phyloP scores from a whole-genome alignment of 805 yeast species.

The Scheffersomyces amazonensis region DNA sequence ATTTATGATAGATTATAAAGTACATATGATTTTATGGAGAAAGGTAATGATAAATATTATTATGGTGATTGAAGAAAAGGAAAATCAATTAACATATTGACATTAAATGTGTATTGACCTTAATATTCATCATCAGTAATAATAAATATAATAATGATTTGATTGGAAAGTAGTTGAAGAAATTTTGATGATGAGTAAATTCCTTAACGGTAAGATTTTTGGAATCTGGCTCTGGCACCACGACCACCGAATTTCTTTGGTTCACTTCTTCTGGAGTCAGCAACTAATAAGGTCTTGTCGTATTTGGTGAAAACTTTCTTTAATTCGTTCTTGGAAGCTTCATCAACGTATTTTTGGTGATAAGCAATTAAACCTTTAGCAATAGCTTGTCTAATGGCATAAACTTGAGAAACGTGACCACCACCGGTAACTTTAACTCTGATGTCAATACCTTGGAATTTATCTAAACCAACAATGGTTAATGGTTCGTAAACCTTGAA shows the following conservation, averaged over 20 bases:
- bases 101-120: too few relatives aligned
- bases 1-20: too few relatives aligned
- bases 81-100: too few relatives aligned
- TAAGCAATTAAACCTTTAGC: slow-evolving; percentile 99
- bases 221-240: slow-evolving; percentile 99
- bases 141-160: background rate
- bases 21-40: too few relatives aligned
- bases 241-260: slow-evolving; percentile 99
- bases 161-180: background rate
- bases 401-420: slow-evolving; percentile 99
- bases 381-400: slow-evolving; percentile 99
- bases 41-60: too few relatives aligned
- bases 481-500: slow-evolving; percentile 99
- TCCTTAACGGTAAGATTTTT: slow-evolving; percentile 98
- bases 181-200: background rate
- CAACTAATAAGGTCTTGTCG: slow-evolving; percentile 99
- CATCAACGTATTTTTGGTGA: slow-evolving; percentile 99
- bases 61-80: too few relatives aligned
- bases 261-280: slow-evolving; percentile 99
- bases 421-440: slow-evolving; percentile 99
- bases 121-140: too few relatives aligned
- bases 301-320: slow-evolving; percentile 96
- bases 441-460: slow-evolving; percentile 97
- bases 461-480: slow-evolving; percentile 96
- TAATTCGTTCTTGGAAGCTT: slow-evolving; percentile 98